A percentile compares a stretch with the other conserved stretches of the same genome.
phyloP scores from a whole-genome alignment of 139 green algal species.

The Deuterostichococcus epilithicus region DNA sequence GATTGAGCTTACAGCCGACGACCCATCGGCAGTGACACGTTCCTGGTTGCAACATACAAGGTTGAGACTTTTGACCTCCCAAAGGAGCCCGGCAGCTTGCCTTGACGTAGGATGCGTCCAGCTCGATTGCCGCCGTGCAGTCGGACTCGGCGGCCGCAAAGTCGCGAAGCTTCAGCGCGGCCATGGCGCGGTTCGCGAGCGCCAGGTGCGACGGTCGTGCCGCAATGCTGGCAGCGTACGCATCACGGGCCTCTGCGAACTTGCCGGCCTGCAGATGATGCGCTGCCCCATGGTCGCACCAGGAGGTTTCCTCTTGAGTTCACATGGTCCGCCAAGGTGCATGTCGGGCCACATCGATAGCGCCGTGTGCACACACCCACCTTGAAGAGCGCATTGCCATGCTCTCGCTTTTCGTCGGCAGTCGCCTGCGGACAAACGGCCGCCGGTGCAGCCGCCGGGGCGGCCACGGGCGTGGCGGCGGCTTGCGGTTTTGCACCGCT shows the following conservation, averaged over 20 bases:
- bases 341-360: conserved; percentile 1
- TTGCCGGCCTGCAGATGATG: conserved; percentile 18
- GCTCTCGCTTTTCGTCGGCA: conserved; percentile 15
- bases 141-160: conserved; percentile 50
- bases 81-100: conserved; percentile 28
- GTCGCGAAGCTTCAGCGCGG: conserved; percentile 50
- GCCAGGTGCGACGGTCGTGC: conserved; percentile 43
- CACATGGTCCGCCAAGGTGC: no score
- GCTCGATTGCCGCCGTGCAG: conserved; percentile 45
- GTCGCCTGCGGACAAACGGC: conserved; percentile 23
- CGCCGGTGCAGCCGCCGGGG: not conserved
- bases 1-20: no score
- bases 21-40: not conserved
- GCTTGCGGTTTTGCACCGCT: not conserved
- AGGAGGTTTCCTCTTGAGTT: no score
- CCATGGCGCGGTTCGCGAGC: conserved; percentile 69
- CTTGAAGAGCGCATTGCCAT: conserved; percentile 72
- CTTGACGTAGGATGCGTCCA: conserved; percentile 66
- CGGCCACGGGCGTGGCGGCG: not conserved
- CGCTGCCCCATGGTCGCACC: no score
- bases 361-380: conserved; percentile 11
- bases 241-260: conserved; percentile 42
- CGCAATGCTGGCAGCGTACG: conserved; percentile 52
- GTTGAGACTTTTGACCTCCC: not conserved
- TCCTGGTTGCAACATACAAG: not conserved